Evolutionary conservation across 2,329 filamentous ascomycete species (phyloP).

Genomic region (Colletotrichum sp.): DNA sequence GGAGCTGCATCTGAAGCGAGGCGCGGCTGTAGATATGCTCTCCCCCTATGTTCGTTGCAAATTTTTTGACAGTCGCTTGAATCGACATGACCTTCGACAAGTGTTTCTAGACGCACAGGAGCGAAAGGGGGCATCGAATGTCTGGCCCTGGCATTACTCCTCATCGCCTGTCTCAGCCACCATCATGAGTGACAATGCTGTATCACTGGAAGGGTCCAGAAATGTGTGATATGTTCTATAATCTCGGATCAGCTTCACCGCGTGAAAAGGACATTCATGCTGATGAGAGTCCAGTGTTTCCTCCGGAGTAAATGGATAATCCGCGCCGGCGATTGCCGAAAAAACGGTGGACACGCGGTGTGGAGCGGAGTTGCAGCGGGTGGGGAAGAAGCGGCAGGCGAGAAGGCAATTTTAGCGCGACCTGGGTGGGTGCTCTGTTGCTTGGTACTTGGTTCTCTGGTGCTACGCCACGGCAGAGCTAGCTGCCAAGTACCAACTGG

Average conservation of each 20-base stretch:
- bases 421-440: background rate
- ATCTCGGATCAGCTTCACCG: too few species aligned
- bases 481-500: background rate
- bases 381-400: background rate
- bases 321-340: conserved; percentile 12
- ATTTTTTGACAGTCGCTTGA: background rate
- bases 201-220: too few species aligned
- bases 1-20: background rate
- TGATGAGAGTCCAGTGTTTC: too few species aligned
- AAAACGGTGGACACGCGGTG: background rate
- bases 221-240: too few species aligned
- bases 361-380: background rate
- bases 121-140: background rate
- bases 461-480: conserved; percentile 8
- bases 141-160: background rate
- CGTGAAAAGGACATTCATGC: background rate
- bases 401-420: background rate
- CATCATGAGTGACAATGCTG: background rate
- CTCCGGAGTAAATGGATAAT: background rate
- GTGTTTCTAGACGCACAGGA: background rate
- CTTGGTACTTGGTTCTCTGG: background rate
- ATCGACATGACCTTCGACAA: background rate
- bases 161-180: background rate
- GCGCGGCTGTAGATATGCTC: background rate
- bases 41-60: background rate